Base-by-base conservation (phyloP, 345 rosid genomes). In the Capsella bursapastoris region DNA sequence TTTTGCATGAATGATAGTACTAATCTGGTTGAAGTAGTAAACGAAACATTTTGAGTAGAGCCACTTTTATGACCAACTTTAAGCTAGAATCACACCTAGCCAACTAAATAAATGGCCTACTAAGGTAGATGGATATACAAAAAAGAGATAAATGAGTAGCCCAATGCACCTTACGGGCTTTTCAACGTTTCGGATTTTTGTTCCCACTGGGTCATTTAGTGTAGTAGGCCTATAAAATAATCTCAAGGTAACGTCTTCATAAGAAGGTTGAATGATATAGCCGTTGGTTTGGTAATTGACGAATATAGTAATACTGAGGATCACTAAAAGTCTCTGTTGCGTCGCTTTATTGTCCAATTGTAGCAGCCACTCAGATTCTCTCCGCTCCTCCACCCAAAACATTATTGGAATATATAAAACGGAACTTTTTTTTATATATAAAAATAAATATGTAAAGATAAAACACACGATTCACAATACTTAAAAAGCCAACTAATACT, bases 121-220 rank as follows among this genome's bases (percentile, higher is more conserved):
- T 49, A 49, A n/a, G 18, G 7, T 47, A 48, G 29, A 44, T 29
- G 25, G 25, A 22, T 22, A 41, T 41, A 41, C 37, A 52, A 49
- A 41, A 22, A 34, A 6, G 6, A 15, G 7, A 4, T 3, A 70
- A 52, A 34, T 49, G 22, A 63, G 37, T 27, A 64, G 70, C 77
- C 77, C 76, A 72, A 72, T 29, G 68, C 53, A 32, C 31, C 2
- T 34, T 32, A 47, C 25, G 78, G 78, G 66, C 78, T 27, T 73
- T 14, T 15, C 2, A 15, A n/a, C 22, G 64, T 22, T 40, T 22
- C 38, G 44, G 35, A 31, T 25, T 34, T 12, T 18, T n/a, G 18
- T 4, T 32, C 27, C 55, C 27, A 7, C 6, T 32, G 70, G 56
- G 38, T 22, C 34, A 22, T 22, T 22, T 22, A 22, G 25, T 22